Evolutionary conservation across 768 basidiomycete species (phyloP).

Genomic region (Fomitopsis pulvina): DNA sequence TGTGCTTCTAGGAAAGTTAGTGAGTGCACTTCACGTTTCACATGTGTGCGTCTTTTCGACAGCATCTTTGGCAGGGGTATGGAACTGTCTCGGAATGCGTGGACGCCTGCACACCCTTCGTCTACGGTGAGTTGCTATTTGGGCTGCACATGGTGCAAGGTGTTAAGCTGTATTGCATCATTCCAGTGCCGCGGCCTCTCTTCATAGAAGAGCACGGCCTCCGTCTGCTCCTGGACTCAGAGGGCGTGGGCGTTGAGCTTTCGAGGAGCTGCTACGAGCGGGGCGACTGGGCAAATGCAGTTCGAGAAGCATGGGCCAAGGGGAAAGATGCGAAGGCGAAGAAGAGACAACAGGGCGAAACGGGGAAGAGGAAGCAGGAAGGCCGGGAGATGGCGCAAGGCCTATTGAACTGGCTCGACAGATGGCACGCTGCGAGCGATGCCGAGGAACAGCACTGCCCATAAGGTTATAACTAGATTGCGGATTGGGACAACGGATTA

Average conservation of each 20-base stretch:
- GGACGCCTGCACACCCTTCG: slow-evolving; percentile 69
- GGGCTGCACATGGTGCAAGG: neutral
- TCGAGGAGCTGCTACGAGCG: slow-evolving; percentile 56
- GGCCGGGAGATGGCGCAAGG: slow-evolving; percentile 39
- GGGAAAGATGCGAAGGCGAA: slow-evolving; percentile 41
- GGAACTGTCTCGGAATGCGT: slow-evolving; percentile 79
- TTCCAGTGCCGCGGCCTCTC: slow-evolving; percentile 63
- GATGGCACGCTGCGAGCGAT: slow-evolving; percentile 19
- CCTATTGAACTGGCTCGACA: slow-evolving; percentile 45
- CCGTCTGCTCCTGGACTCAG: slow-evolving; percentile 50
- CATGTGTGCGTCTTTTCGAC: neutral
- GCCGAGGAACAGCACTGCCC: neutral
- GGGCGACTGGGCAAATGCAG: slow-evolving; percentile 63
- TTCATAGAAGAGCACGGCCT: slow-evolving; percentile 81
- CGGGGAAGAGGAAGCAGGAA: slow-evolving; percentile 35
- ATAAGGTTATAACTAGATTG: no score
- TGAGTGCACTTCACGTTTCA: slow-evolving; percentile 26
- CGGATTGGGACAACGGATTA: neutral
- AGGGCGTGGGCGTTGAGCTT: slow-evolving; percentile 68
- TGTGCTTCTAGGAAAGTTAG: slow-evolving; percentile 73
- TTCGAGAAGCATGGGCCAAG: slow-evolving; percentile 49
- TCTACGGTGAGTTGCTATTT: slow-evolving; percentile 47
- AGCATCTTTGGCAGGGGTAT: slow-evolving; percentile 49
- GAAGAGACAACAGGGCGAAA: slow-evolving; percentile 40
- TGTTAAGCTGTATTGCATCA: neutral